These are phyloP conservation scores for Porogramme epimiltina DNA, from an alignment of 1,284 basidiomycete species.

Conservation along the genomic window DNA sequence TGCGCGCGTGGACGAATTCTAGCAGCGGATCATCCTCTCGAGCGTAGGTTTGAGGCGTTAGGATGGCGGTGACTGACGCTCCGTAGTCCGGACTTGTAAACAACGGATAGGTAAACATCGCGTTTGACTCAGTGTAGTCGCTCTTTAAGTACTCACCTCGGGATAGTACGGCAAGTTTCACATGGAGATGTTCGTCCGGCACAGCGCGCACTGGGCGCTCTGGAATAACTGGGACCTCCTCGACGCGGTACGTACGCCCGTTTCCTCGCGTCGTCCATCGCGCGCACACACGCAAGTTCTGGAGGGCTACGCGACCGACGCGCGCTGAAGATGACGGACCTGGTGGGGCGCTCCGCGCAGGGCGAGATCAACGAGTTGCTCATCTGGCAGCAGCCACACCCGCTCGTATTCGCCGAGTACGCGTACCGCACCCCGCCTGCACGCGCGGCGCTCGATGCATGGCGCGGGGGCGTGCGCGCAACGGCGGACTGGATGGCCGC, in stretches of 20 bases:
- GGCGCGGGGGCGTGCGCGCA: slow-evolving; percentile 49
- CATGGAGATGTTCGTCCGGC: slow-evolving; percentile 67
- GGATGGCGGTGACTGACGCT: slow-evolving; percentile 7
- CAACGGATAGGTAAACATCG: slow-evolving; percentile 53
- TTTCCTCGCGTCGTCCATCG: slow-evolving; percentile 49
- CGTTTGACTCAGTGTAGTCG: too few species aligned
- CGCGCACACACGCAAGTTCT: slow-evolving; percentile 50
- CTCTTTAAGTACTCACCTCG: too few species aligned
- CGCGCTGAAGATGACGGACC: slow-evolving; percentile 67
- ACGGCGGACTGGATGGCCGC: slow-evolving; percentile 64
- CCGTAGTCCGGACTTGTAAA: slow-evolving; percentile 57
- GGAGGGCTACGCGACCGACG: slow-evolving; percentile 52
- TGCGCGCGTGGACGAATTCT: slow-evolving; percentile 53
- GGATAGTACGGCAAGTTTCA: slow-evolving; percentile 55
- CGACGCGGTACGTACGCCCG: slow-evolving; percentile 42
- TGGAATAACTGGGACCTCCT: slow-evolving; percentile 64
- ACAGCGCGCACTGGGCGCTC: slow-evolving; percentile 58
- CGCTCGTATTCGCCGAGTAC: slow-evolving; percentile 59
- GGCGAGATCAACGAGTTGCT: slow-evolving; percentile 65
- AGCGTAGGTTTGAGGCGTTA: slow-evolving; percentile 7
- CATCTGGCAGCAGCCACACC: slow-evolving; percentile 65
- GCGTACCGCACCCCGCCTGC: slow-evolving; percentile 51
- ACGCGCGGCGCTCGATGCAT: slow-evolving; percentile 44
- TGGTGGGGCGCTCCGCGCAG: slow-evolving; percentile 55
- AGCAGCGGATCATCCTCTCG: slow-evolving; percentile 57